Percentiles rank a stretch among this genome's conserved stretches.
phyloP scores from a whole-genome alignment of 106 monocot species.

The Dendrobium chrysotoxum region DNA sequence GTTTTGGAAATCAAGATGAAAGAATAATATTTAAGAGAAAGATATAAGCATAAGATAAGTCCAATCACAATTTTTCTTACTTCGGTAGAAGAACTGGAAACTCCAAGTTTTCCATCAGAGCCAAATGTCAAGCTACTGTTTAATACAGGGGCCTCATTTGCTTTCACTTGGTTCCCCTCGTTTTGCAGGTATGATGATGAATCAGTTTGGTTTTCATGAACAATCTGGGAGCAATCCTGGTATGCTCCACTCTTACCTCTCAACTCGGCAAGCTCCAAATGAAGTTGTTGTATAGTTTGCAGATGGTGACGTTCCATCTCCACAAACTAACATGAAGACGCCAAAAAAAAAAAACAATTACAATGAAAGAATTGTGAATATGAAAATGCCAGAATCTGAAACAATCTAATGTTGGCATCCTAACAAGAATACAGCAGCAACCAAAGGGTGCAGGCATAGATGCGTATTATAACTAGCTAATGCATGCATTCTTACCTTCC shows the following conservation, averaged over 20 bases:
- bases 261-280: conserved; percentile 63
- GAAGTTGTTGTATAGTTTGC: conserved; percentile 90
- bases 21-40: neutral
- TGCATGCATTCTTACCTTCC: neutral
- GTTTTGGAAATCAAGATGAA: neutral
- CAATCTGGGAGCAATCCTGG: conserved; percentile 35
- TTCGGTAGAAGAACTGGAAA: conserved; percentile 29
- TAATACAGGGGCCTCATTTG: conserved; percentile 26
- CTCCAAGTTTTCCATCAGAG: conserved; percentile 38
- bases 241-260: conserved; percentile 37
- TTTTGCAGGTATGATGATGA: conserved; percentile 30
- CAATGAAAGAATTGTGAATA: neutral
- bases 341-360: neutral
- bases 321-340: conserved; percentile 41
- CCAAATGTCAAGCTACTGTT: conserved; percentile 25
- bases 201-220: conserved; percentile 24
- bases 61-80: conserved; percentile 16
- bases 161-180: conserved; percentile 38
- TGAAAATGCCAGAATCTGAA: neutral
- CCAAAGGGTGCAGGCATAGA: neutral
- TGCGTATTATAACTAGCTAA: neutral
- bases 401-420: neutral
- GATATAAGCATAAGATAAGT: neutral
- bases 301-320: conserved; percentile 83
- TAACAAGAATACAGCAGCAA: neutral